Evolutionary conservation across 805 yeast species (phyloP), one percentile per base, ranked within the genome.

Genomic region (Ogataea trehalophila): DNA sequence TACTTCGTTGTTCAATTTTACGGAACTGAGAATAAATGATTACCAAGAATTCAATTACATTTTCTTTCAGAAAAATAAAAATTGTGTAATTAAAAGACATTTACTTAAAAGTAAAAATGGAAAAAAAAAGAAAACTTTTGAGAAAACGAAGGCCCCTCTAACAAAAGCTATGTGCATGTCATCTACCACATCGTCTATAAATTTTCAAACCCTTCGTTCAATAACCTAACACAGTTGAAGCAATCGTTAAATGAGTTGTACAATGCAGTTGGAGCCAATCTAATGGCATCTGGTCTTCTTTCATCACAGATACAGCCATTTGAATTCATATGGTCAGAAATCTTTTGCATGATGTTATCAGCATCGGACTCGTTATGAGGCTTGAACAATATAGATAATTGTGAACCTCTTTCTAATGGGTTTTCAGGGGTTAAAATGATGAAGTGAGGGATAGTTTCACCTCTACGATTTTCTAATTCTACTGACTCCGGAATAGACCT

Each of bases 231-330:
- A 8, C 80, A 80, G 2, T 56, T 46, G 34, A 59, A 69, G 14
- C 86, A 80, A 51, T 91, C 95, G 39, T 61, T 67, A 55, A 86
- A 86, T 1, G 86, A 79, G 59, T 89, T 91, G 69, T 91, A 91
- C 41, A 89, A 71, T 0, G 96, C 94, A 3, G 78, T 72, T 7
- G 98, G 97, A 0, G 96, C 92, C n/a, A 91, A 61, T 48, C 97
- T 72, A 37, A 92, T 80, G n/a, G 90, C 97, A 61, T 82, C 81
- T 1, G 97, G 97, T 60, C 88, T 75, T 61, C 98, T 75, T 61
- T 91, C 96, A 63, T 91, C 98, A 48, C 88, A 85, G 22, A 91
- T 77, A 1, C 88, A 79, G 3, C 89, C 97, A 5, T 65, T 54
- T 11, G 71, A 59, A 52, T 70, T 74, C 51, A 91, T 61, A 49